These are phyloP conservation scores for Arthrobotrys sphaeroides DNA, from an alignment of 2,329 filamentous ascomycete species.

Conservation along the genomic window DNA sequence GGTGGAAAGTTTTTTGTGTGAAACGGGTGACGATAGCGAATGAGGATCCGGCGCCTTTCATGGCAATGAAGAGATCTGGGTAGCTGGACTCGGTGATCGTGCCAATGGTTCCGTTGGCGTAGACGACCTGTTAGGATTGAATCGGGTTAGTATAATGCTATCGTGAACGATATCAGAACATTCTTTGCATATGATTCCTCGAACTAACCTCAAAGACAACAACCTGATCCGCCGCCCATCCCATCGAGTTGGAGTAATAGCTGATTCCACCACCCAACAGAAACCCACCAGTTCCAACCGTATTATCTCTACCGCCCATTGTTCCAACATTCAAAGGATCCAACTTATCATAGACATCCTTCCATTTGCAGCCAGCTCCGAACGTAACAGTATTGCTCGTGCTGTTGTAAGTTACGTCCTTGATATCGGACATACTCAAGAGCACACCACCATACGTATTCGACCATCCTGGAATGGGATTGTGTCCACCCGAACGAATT, in stretches of 20 bases:
- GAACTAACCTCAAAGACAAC: constrained; percentile 27
- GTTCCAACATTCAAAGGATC: constrained; percentile 59
- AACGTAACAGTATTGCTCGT: constrained; percentile 59
- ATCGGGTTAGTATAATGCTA: not conserved
- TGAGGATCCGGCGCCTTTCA: constrained; percentile 46
- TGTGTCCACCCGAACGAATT: constrained; percentile 62
- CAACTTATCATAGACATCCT: constrained; percentile 61
- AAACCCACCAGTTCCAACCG: constrained; percentile 61
- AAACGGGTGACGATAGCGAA: constrained; percentile 48
- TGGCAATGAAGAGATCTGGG: constrained; percentile 40
- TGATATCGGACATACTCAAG: constrained; percentile 35
- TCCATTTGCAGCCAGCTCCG: constrained; percentile 61
- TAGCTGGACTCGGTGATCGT: constrained; percentile 19
- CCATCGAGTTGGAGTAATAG: constrained; percentile 59
- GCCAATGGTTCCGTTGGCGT: constrained; percentile 41
- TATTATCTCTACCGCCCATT: constrained; percentile 61
- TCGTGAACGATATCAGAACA: not conserved
- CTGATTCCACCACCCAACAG: constrained; percentile 61
- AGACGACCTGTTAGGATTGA: constrained; percentile 27
- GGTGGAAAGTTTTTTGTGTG: constrained; percentile 24
- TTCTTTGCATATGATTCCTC: not conserved
- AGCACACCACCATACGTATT: constrained; percentile 60
- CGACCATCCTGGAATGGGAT: constrained; percentile 59
- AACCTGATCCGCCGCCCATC: constrained; percentile 41
- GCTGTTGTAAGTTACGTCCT: constrained; percentile 57